Percentiles rank a stretch among this genome's conserved stretches.
phyloP scores from a whole-genome alignment of 139 green algal species.

The Nannochloris sp. region DNA sequence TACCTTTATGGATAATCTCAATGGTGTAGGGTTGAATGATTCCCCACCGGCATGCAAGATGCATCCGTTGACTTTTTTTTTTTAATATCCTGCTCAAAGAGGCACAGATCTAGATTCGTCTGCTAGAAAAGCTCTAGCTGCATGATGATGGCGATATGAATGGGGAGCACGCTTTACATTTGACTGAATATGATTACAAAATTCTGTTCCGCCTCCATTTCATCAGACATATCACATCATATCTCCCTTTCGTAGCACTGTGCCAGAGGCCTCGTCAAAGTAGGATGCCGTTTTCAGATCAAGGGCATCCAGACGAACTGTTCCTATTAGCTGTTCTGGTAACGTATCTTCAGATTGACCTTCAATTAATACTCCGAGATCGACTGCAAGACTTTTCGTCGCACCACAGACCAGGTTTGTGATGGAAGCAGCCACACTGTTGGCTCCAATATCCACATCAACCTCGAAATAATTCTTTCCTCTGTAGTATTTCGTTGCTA shows the following conservation, averaged over 20 bases:
- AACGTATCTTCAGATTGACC: slow-evolving; percentile 19
- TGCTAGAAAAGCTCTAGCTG: too few species aligned
- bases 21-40: too few species aligned
- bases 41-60: too few species aligned
- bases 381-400: slow-evolving; percentile 26
- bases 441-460: slow-evolving; percentile 31
- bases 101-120: too few species aligned
- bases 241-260: slow-evolving; percentile 5
- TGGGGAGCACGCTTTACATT: too few species aligned
- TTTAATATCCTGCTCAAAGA: too few species aligned
- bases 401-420: slow-evolving; percentile 25
- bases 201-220: too few species aligned
- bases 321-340: slow-evolving; percentile 32
- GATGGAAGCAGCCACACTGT: slow-evolving; percentile 23
- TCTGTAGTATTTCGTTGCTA: slow-evolving; percentile 38
- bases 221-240: background rate
- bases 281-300: slow-evolving; percentile 23
- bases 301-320: slow-evolving; percentile 5
- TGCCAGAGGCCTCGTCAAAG: slow-evolving; percentile 21
- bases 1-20: too few species aligned
- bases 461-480: slow-evolving; percentile 31
- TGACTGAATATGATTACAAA: too few species aligned
- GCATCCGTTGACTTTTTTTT: too few species aligned
- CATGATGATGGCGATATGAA: too few species aligned
- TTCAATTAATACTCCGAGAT: slow-evolving; percentile 32